These are phyloP conservation scores for Epichloe glyceriae DNA, from an alignment of 2,329 filamentous ascomycete species.

Conservation along the genomic window DNA sequence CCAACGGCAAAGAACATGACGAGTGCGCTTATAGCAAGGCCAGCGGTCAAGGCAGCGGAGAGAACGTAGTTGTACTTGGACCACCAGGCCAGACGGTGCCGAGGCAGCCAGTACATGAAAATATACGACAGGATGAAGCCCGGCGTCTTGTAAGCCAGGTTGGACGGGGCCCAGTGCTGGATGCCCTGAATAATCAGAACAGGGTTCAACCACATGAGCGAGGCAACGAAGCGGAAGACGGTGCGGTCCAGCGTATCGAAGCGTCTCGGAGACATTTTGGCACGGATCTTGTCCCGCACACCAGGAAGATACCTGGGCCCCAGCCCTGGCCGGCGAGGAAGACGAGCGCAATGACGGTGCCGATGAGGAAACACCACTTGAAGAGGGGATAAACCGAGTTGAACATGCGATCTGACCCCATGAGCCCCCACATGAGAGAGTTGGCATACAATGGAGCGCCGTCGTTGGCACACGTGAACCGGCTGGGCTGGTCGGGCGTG, in stretches of 20 bases:
- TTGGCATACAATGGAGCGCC: conserved; percentile 30
- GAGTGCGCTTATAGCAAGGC: conserved; percentile 28
- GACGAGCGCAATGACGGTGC: conserved; percentile 21
- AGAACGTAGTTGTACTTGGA: conserved; percentile 34
- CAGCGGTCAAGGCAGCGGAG: conserved; percentile 28
- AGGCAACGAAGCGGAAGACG: conserved; percentile 24
- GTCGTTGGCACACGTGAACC: conserved; percentile 35
- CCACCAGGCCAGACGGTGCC: conserved; percentile 28
- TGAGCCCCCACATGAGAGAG: conserved; percentile 32
- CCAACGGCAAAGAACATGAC: conserved; percentile 31
- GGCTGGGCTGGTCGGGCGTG: conserved; percentile 20
- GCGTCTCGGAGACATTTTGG: conserved; percentile 15
- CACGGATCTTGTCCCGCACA: conserved; percentile 17
- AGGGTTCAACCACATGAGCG: conserved; percentile 28
- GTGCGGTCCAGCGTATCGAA: conserved; percentile 24
- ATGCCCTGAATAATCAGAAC: conserved; percentile 28
- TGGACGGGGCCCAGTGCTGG: conserved; percentile 30
- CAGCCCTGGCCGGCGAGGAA: conserved; percentile 15
- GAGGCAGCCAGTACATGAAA: conserved; percentile 26
- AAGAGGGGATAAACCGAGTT: conserved; percentile 27
- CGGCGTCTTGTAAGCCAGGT: conserved; percentile 29
- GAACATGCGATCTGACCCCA: conserved; percentile 35
- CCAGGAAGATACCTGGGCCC: conserved; percentile 14
- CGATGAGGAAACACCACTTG: conserved; percentile 29
- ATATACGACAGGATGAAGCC: conserved; percentile 27